phyloP scores from a whole-genome alignment of 202 grass and related monocot genomes.

The Tripidium arundinaceum region DNA sequence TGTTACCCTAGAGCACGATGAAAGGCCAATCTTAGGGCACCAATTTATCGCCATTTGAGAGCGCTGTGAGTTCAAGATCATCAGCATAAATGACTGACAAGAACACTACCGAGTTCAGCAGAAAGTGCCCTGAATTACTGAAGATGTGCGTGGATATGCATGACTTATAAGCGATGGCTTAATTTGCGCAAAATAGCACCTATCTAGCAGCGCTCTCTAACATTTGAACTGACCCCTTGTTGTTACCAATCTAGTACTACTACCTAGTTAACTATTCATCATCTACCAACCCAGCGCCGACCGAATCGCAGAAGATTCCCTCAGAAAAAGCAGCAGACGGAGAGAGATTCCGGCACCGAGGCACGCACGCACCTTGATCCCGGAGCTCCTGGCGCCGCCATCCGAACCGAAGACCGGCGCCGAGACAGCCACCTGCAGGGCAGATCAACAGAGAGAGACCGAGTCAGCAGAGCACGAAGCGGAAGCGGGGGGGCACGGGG shows the following conservation, averaged over 20 bases:
- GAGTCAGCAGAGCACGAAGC: neutral
- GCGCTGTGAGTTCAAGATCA: neutral
- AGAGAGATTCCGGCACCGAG: neutral
- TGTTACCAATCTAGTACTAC: neutral
- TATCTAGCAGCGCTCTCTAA: neutral
- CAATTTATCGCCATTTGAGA: neutral
- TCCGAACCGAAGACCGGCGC: conserved; percentile 45
- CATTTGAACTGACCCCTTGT: neutral
- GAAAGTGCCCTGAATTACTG: neutral
- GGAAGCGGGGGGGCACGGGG: neutral
- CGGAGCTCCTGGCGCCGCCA: conserved; percentile 37
- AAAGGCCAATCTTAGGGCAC: neutral
- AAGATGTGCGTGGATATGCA: neutral
- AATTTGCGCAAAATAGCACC: neutral
- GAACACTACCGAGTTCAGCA: neutral
- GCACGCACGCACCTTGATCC: conserved; percentile 56
- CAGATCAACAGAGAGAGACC: neutral
- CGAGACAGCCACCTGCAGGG: conserved; percentile 49
- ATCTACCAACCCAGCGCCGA: neutral
- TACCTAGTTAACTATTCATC: neutral
- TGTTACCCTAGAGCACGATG: conserved; percentile 42
- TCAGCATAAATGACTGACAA: neutral
- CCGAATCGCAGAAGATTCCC: neutral
- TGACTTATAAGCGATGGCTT: neutral
- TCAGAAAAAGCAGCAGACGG: neutral